Base-by-base conservation (phyloP, 192 early-diverging fungal genomes). In the Lobosporangium transversale region DNA sequence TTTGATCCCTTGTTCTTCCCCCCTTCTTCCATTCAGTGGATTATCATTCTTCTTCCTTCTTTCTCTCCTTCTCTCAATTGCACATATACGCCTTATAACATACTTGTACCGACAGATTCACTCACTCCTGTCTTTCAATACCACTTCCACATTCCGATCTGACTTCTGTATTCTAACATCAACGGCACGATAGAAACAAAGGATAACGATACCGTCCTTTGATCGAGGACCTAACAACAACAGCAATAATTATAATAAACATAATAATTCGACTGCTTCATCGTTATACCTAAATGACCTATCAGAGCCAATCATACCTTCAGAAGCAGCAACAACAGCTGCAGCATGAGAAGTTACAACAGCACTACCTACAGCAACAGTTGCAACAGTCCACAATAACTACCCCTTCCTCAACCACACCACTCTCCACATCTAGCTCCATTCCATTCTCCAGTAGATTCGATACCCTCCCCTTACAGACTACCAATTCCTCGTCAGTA, bases 201-300 rank as follows among this genome's bases (percentile, higher is more conserved):
- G n/a, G n/a, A n/a, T n/a, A n/a, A n/a, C n/a, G n/a, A n/a, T n/a
- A n/a, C n/a, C n/a, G n/a, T n/a, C n/a, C n/a, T n/a, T n/a, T n/a
- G n/a, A n/a, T n/a, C n/a, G n/a, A n/a, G n/a, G n/a, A n/a, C n/a
- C n/a, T n/a, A n/a, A n/a, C n/a, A n/a, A n/a, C n/a, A n/a, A n/a
- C n/a, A n/a, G n/a, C n/a, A n/a, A n/a, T n/a, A n/a, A n/a, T n/a
- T n/a, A n/a, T n/a, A n/a, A n/a, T n/a, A n/a, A n/a, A n/a, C n/a
- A n/a, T n/a, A n/a, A n/a, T n/a, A n/a, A n/a, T n/a, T n/a, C n/a
- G n/a, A n/a, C 37, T 21, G 26, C 35, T 42, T 17, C 48, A 17
- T 66, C 45, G 55, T 58, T 66, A 66, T 53, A 66, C 63, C 54
- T 27, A 60, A 60, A 60, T 61, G 58, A 8, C 67, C 33, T n/a